Conservation (phyloP, 352 stramenopile genomes). For the Phytophthora constricta region DNA sequence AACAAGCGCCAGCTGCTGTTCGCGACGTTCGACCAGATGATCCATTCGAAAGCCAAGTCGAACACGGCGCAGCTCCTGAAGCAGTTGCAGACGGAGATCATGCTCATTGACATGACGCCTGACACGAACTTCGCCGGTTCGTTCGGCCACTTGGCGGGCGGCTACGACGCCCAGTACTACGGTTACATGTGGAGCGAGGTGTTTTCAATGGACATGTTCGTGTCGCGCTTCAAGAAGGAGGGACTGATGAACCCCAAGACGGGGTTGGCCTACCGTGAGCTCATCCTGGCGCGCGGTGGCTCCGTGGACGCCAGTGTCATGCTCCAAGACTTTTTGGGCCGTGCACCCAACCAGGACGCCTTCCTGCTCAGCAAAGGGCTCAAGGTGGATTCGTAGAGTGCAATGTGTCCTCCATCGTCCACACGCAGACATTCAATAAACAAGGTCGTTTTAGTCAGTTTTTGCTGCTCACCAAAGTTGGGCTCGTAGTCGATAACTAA, state of each 20-base stretch:
- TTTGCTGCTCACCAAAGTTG: no score
- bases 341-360: slow-evolving; percentile 76
- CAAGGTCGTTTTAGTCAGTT: no score
- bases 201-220: slow-evolving; percentile 92
- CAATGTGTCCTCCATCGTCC: no score
- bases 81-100: slow-evolving; percentile 86
- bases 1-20: slow-evolving; percentile 88
- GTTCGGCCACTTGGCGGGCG: slow-evolving; percentile 84
- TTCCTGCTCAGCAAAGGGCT: slow-evolving; percentile 88
- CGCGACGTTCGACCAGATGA: slow-evolving; percentile 86
- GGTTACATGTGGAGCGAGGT: slow-evolving; percentile 93
- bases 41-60: slow-evolving; percentile 83
- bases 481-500: no score
- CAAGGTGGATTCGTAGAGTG: slow-evolving; percentile 26
- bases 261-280: slow-evolving; percentile 84
- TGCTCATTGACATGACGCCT: slow-evolving; percentile 88
- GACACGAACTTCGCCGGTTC: slow-evolving; percentile 86
- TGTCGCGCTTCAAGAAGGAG: slow-evolving; percentile 86
- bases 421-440: no score
- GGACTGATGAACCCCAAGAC: slow-evolving; percentile 84
- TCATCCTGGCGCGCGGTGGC: slow-evolving; percentile 85
- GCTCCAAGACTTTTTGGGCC: slow-evolving; percentile 83
- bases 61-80: slow-evolving; percentile 83
- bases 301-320: slow-evolving; percentile 82
- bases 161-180: slow-evolving; percentile 86